A percentile compares a stretch with the other conserved stretches of the same genome.
Conservation (phyloP, 257 asterid species). For the Eustoma russellianum region DNA sequence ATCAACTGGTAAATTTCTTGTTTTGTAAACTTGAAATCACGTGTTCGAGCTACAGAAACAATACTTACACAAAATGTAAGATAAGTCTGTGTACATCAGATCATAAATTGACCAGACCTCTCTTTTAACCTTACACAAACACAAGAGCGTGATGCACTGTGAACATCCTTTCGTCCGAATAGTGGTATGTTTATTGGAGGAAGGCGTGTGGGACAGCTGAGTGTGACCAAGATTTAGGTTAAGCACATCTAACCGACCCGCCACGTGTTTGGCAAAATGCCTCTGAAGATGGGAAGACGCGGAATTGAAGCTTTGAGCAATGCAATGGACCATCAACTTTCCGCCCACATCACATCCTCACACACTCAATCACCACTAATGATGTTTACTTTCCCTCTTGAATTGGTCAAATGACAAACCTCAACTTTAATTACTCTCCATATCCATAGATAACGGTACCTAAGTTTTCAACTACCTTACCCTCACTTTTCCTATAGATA, state of each 20-base stretch:
- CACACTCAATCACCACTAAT: not conserved
- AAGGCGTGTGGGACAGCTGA: conserved; percentile 66
- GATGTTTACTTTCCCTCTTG: not conserved
- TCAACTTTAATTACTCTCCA: not conserved
- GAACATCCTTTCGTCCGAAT: too few species aligned
- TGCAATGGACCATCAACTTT: conserved; percentile 31
- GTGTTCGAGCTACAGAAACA: too few species aligned
- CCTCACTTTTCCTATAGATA: conserved; percentile 14
- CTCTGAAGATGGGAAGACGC: not conserved
- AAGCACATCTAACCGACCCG: conserved; percentile 11
- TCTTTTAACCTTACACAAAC: too few species aligned
- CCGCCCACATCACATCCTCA: conserved; percentile 11
- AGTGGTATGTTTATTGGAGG: conserved; percentile 9
- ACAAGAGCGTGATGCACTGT: too few species aligned
- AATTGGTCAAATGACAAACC: conserved; percentile 14
- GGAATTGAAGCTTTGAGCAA: too few species aligned
- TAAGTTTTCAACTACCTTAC: conserved; percentile 21
- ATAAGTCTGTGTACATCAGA: too few species aligned
- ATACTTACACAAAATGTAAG: too few species aligned
- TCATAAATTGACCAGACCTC: too few species aligned
- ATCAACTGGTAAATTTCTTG: too few species aligned
- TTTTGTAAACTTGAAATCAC: too few species aligned
- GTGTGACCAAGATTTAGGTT: conserved; percentile 38
- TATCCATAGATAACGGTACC: not conserved
- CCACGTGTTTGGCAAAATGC: conserved; percentile 41